phyloP scores from a whole-genome alignment of 2,329 filamentous ascomycete species.

The Stromatinia cepivora region DNA sequence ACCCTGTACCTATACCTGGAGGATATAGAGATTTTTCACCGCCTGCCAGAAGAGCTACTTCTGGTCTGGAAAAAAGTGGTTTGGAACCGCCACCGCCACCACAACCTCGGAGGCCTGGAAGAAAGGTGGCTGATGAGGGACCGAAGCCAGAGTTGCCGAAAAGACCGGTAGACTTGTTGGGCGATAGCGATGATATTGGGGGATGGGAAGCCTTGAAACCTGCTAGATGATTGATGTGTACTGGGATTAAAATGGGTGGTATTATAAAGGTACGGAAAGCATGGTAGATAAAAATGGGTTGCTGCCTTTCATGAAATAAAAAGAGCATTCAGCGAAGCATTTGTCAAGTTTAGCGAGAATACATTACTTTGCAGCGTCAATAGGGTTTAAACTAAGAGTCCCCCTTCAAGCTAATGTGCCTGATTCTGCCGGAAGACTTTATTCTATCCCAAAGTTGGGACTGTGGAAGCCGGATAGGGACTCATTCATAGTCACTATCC shows the following conservation, averaged over 20 bases:
- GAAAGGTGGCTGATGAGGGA: constrained; percentile 29
- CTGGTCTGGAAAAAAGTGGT: constrained; percentile 23
- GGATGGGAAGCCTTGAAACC: constrained; percentile 39
- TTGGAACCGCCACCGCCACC: constrained; percentile 34
- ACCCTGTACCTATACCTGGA: constrained; percentile 13
- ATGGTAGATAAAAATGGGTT: constrained; percentile 4
- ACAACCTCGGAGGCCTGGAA: constrained; percentile 32
- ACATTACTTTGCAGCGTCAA: not conserved
- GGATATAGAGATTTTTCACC: constrained; percentile 32
- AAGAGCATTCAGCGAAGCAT: not conserved
- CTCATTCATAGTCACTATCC: not conserved
- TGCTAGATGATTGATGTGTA: constrained; percentile 6
- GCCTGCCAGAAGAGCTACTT: constrained; percentile 32
- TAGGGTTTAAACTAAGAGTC: fast-evolving
- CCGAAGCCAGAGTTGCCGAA: constrained; percentile 36
- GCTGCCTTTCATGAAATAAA: not conserved
- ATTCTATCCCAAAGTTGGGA: not conserved
- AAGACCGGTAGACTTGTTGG: constrained; percentile 36
- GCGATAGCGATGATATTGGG: constrained; percentile 31
- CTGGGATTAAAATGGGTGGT: not conserved
- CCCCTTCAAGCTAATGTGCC: no score
- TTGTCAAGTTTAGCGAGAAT: not conserved
- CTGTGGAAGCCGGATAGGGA: not conserved
- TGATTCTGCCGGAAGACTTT: not conserved
- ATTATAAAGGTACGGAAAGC: not conserved